Conservation (phyloP, 2,329 filamentous ascomycete genomes). For the Rhynchosporium graminicola region DNA sequence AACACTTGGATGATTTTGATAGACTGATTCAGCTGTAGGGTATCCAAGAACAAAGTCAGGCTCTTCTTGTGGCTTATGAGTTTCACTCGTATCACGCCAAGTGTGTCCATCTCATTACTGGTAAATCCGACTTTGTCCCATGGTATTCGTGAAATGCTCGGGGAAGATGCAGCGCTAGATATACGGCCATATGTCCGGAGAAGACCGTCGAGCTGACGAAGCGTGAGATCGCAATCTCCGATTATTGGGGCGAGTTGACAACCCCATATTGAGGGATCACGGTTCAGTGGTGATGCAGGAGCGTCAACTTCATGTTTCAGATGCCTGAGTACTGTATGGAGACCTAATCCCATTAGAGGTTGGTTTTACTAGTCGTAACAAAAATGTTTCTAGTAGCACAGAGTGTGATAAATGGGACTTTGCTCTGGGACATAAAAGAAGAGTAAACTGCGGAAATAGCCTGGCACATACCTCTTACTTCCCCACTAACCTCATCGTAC, state of each 20-base stretch:
- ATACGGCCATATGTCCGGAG: conserved; percentile 49
- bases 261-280: conserved; percentile 47
- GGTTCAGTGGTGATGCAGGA: conserved; percentile 56
- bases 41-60: conserved; percentile 58
- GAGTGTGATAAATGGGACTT: too few relatives aligned
- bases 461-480: conserved; percentile 45
- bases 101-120: conserved; percentile 39
- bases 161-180: conserved; percentile 24
- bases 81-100: conserved; percentile 42
- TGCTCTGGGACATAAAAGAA: neutral
- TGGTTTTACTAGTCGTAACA: neutral
- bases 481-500: conserved; percentile 51
- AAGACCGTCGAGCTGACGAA: conserved; percentile 56
- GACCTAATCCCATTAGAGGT: conserved; percentile 32
- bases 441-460: neutral
- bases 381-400: too few relatives aligned
- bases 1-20: conserved; percentile 42
- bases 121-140: conserved; percentile 37
- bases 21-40: conserved; percentile 54
- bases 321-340: conserved; percentile 59
- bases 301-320: conserved; percentile 59
- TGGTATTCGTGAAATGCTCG: conserved; percentile 22
- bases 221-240: conserved; percentile 55
- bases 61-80: conserved; percentile 54
- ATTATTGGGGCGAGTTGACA: conserved; percentile 54